Percentiles rank a stretch among this genome's conserved stretches.
phyloP scores from a whole-genome alignment of 805 yeast genomes.

The Sugiyamaella valdiviana region DNA sequence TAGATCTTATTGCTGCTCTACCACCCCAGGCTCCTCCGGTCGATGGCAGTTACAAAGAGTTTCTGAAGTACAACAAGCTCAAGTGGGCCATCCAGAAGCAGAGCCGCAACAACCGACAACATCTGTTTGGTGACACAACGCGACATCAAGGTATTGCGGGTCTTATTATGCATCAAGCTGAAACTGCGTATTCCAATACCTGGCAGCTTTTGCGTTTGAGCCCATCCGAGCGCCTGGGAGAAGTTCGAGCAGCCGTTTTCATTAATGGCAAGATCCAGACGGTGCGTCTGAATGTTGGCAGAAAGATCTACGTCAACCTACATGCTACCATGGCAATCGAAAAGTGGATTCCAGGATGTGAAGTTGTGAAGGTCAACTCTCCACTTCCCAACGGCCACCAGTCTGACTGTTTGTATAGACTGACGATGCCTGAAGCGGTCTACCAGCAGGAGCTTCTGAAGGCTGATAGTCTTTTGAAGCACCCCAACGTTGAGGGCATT shows the following conservation, averaged over 20 bases:
- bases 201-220: constrained; percentile 84
- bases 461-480: constrained; percentile 58
- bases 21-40: constrained; percentile 29
- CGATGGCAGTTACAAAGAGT: constrained; percentile 37
- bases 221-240: constrained; percentile 50
- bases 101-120: constrained; percentile 63
- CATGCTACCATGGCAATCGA: constrained; percentile 32
- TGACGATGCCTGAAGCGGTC: constrained; percentile 61
- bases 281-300: constrained; percentile 66
- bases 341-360: constrained; percentile 43
- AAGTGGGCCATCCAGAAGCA: constrained; percentile 80
- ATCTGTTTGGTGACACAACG: constrained; percentile 68
- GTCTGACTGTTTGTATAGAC: constrained; percentile 46
- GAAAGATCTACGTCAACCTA: constrained; percentile 63
- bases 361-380: constrained; percentile 53
- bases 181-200: constrained; percentile 55
- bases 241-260: constrained; percentile 61
- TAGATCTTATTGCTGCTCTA: constrained; percentile 20
- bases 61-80: constrained; percentile 68
- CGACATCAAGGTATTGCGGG: constrained; percentile 47
- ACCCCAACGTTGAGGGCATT: constrained; percentile 55
- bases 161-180: constrained; percentile 72
- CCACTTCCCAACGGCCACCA: constrained; percentile 62
- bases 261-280: constrained; percentile 70
- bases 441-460: constrained; percentile 52